Evolutionary conservation across 257 asterid species (phyloP).

Genomic region (Lycium ferocissimum): DNA sequence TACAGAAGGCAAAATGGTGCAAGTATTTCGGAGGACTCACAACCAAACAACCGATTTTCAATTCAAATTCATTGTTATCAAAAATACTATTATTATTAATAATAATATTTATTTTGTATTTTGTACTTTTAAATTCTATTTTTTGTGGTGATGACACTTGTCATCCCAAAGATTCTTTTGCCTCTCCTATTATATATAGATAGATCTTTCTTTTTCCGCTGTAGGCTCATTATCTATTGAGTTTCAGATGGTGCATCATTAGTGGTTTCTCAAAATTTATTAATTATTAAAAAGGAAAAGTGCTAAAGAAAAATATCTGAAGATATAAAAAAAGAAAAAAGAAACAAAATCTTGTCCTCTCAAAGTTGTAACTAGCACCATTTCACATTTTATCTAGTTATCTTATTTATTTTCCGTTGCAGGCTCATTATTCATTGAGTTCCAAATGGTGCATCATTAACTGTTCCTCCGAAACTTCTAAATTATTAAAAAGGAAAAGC

Average conservation of each 20-base stretch:
- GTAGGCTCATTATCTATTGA: neutral
- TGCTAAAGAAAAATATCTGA: too few species aligned
- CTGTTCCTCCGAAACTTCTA: neutral
- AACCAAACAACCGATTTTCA: too few species aligned
- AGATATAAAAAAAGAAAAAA: neutral
- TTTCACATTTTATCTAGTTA: neutral
- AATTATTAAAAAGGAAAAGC: neutral
- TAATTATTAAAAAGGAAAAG: neutral
- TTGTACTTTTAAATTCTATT: too few species aligned
- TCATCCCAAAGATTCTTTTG: too few species aligned
- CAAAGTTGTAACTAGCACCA: neutral
- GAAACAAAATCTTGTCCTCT: neutral
- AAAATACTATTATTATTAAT: too few species aligned
- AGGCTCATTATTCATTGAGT: neutral
- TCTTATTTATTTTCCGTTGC: neutral
- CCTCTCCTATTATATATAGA: too few species aligned
- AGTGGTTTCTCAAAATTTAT: neutral
- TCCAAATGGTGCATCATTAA: neutral
- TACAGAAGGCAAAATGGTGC: too few species aligned
- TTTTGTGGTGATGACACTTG: too few species aligned
- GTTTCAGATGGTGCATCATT: neutral
- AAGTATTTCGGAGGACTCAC: too few species aligned
- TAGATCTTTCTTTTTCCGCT: neutral
- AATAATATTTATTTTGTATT: too few species aligned
- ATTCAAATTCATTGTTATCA: too few species aligned